Percentiles rank a stretch among this genome's conserved stretches.
Evolutionary conservation across 169 alveolate genomes (phyloP).

Genomic region (Eimeria praecox): DNA sequence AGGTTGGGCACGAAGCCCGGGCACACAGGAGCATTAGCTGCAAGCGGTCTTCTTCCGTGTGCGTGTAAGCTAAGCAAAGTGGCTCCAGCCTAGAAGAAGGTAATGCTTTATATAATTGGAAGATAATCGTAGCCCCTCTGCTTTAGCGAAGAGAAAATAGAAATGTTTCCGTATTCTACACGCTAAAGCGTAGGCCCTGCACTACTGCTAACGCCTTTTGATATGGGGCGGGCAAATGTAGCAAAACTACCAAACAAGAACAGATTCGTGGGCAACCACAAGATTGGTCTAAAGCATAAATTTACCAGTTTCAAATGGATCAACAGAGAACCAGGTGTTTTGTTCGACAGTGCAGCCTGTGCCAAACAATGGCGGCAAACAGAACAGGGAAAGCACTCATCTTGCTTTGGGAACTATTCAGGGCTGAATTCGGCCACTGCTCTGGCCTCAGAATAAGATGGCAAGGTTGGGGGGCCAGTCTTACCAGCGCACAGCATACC

Average conservation of each 20-base stretch:
- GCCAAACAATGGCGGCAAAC: neutral
- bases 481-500: neutral
- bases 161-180: no score
- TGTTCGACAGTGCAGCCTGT: neutral
- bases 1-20: neutral
- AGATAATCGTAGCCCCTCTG: no score
- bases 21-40: neutral
- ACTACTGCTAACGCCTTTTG: no score
- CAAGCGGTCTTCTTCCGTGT: neutral
- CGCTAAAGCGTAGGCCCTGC: no score
- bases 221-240: no score
- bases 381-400: neutral
- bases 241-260: no score
- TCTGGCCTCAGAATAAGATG: neutral
- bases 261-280: no score
- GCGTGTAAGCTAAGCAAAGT: neutral
- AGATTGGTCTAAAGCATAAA: neutral
- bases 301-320: neutral
- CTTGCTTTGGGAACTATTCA: neutral
- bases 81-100: no score
- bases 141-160: no score
- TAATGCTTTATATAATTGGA: no score
- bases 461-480: no score
- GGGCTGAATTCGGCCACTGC: neutral
- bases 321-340: neutral